Conservation (phyloP, 208 protist genomes). For the Novymonas esmeraldas region DNA sequence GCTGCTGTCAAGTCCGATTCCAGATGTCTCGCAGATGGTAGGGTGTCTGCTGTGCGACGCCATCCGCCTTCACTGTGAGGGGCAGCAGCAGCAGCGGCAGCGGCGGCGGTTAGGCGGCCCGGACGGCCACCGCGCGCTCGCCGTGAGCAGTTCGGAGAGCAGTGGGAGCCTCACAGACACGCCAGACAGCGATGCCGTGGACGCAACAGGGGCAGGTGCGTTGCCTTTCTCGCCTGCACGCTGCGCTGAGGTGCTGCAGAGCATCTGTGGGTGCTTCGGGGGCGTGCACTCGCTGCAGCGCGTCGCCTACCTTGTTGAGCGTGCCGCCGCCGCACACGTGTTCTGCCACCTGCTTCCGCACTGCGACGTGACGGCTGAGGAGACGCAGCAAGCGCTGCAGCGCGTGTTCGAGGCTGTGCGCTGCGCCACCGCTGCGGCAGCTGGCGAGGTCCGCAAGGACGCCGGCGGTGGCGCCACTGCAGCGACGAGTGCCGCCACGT, state of each 20-base stretch:
- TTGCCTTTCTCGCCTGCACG: slow-evolving; percentile 42
- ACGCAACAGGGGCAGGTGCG: slow-evolving; percentile 4
- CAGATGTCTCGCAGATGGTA: slow-evolving; percentile 61
- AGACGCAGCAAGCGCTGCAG: slow-evolving; percentile 27
- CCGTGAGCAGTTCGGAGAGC: background rate
- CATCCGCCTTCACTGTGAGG: slow-evolving; percentile 40
- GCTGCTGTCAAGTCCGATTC: slow-evolving; percentile 43
- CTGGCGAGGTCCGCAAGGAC: background rate
- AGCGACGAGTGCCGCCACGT: slow-evolving; percentile 30
- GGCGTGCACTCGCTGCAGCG: slow-evolving; percentile 36
- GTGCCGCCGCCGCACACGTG: slow-evolving; percentile 49
- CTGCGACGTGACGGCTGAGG: slow-evolving; percentile 21
- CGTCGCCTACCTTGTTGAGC: slow-evolving; percentile 55
- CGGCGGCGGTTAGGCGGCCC: background rate
- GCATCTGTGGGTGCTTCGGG: slow-evolving; percentile 57
- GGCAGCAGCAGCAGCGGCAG: background rate
- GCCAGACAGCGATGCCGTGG: background rate
- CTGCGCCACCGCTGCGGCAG: slow-evolving; percentile 15
- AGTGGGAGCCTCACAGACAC: background rate
- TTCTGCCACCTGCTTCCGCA: slow-evolving; percentile 55
- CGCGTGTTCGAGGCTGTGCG: slow-evolving; percentile 42
- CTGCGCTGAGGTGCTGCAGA: slow-evolving; percentile 50
- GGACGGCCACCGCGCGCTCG: background rate
- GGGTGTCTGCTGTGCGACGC: slow-evolving; percentile 69
- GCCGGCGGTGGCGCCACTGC: background rate